Percentiles rank a stretch among this genome's conserved stretches.
phyloP scores from a whole-genome alignment of 257 asterid genomes.

The Datura wrightii region DNA sequence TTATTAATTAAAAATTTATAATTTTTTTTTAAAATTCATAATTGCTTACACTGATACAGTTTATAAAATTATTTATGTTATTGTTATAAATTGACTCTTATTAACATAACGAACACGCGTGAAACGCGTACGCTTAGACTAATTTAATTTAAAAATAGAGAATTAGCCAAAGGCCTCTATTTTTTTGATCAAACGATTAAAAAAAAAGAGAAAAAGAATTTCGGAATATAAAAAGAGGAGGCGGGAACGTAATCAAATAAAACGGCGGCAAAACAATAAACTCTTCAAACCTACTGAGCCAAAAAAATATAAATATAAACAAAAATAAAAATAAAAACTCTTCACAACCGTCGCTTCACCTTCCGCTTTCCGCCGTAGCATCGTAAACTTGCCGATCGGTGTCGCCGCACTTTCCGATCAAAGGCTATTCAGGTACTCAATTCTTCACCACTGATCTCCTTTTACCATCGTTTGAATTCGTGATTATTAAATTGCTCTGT shows the following conservation, averaged over 20 bases:
- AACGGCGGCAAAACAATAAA: background rate
- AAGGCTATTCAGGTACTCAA: background rate
- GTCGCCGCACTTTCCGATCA: background rate
- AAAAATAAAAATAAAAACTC: too few species aligned
- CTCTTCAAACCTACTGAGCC: background rate
- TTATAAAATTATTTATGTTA: too few species aligned
- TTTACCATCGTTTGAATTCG: background rate
- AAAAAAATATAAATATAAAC: background rate
- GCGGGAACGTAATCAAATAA: conserved; percentile 21
- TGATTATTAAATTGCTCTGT: background rate
- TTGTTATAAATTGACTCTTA: too few species aligned
- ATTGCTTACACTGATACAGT: too few species aligned
- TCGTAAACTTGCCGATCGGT: background rate
- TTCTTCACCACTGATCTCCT: background rate
- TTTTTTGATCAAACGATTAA: too few species aligned
- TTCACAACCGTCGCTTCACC: background rate
- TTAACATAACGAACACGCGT: too few species aligned
- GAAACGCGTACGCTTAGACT: too few species aligned
- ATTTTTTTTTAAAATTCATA: too few species aligned
- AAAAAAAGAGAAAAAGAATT: background rate
- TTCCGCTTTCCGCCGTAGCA: background rate
- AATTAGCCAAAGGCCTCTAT: too few species aligned
- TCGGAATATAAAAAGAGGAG: background rate
- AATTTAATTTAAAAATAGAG: too few species aligned
- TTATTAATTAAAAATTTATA: too few species aligned